Conservation (phyloP, 176 grass and related monocot genomes). For the Sorghum bicolor region Sorghum_bicolor_NCBIv3 NC_012874.2:2928501-2929000, state of each 20-base stretch:
- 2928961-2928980: too few relatives aligned
- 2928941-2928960: too few relatives aligned
- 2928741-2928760: background rate
- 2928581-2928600: slow-evolving; percentile 43
- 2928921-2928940: too few relatives aligned
- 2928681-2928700: background rate
- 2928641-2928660: background rate
- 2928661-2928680: background rate
- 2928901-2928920: too few relatives aligned
- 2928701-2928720: background rate
- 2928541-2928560: slow-evolving; percentile 32
- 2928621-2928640: too few relatives aligned
- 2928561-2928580: slow-evolving; percentile 50
- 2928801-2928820: too few relatives aligned
- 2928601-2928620: slow-evolving; percentile 12
- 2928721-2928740: background rate
- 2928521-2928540: background rate
- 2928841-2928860: too few relatives aligned
- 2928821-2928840: too few relatives aligned
- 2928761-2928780: background rate
- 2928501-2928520: slow-evolving; percentile 54
- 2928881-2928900: too few relatives aligned
- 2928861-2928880: too few relatives aligned
- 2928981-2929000: too few relatives aligned
- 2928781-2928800: background rate